Percentiles rank a stretch among this genome's conserved stretches.
phyloP scores from a whole-genome alignment of 352 stramenopile species.

The Globisporangium polare region DNA sequence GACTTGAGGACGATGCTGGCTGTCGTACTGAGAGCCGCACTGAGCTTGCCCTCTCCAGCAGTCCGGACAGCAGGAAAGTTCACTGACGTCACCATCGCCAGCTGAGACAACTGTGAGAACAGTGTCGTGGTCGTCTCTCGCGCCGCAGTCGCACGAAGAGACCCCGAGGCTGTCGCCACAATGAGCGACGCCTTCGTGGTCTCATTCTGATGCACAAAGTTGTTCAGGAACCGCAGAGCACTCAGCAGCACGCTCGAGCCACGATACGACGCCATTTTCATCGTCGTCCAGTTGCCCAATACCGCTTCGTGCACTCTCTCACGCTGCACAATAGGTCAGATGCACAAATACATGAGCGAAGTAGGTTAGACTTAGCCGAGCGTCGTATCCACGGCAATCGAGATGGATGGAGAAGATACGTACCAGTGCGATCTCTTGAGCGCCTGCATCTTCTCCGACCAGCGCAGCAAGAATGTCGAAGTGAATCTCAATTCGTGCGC shows the following conservation, averaged over 20 bases:
- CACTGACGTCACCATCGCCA: constrained; percentile 5
- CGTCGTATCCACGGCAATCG: neutral
- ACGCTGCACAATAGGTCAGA: constrained; percentile 13
- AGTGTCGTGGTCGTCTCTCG: constrained; percentile 5
- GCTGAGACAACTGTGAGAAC: constrained; percentile 16
- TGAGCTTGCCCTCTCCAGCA: neutral
- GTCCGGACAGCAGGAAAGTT: neutral
- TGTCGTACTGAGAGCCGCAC: constrained; percentile 19
- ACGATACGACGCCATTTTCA: constrained; percentile 40
- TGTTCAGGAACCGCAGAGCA: constrained; percentile 42
- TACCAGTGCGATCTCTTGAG: constrained; percentile 37
- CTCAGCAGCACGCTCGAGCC: constrained; percentile 39
- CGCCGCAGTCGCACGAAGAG: neutral
- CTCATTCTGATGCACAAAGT: constrained; percentile 45
- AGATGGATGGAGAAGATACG: constrained; percentile 8
- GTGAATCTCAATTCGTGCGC: constrained; percentile 35
- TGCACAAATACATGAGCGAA: neutral
- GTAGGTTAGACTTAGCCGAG: neutral
- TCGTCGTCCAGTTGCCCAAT: constrained; percentile 50
- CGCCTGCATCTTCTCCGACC: constrained; percentile 28
- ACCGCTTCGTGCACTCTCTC: constrained; percentile 36
- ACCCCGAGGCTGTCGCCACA: constrained; percentile 4
- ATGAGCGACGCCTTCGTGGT: constrained; percentile 31
- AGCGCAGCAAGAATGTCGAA: constrained; percentile 49
- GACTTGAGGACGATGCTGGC: constrained; percentile 44